Conservation (phyloP, 2,329 filamentous ascomycete species). For the Cytospora piceicola region DNA sequence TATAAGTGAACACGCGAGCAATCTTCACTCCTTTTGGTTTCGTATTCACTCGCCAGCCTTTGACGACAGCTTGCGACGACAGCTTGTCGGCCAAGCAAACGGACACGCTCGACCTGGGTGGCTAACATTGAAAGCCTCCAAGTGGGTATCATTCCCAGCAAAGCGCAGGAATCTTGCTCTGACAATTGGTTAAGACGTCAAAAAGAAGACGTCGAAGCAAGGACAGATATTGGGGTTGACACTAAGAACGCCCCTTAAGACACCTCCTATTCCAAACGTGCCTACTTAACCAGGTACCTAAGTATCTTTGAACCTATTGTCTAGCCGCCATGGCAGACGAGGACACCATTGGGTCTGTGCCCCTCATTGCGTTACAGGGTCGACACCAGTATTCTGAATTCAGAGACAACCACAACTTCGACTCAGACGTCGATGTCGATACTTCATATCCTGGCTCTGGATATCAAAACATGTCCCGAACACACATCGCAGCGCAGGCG, state of each 20-base stretch:
- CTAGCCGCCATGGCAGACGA: constrained; percentile 10
- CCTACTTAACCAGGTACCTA: background rate
- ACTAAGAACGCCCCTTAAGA: too few species aligned
- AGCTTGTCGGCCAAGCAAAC: background rate
- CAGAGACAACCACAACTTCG: constrained; percentile 12
- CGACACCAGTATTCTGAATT: constrained; percentile 21
- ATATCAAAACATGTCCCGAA: constrained; percentile 23
- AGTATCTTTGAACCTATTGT: constrained; percentile 1
- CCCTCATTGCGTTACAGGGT: constrained; percentile 25
- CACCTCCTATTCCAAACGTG: too few species aligned
- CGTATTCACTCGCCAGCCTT: background rate
- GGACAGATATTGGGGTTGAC: background rate
- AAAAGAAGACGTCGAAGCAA: background rate
- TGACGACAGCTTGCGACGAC: background rate
- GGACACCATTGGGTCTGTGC: constrained; percentile 22
- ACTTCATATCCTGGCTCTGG: constrained; percentile 19
- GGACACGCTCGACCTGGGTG: too few species aligned
- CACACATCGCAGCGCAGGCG: constrained; percentile 24
- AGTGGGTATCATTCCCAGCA: background rate
- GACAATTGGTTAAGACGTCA: background rate
- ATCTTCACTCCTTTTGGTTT: background rate
- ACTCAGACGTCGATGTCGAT: constrained; percentile 12
- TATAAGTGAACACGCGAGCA: constrained; percentile 15
- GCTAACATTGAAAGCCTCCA: background rate
- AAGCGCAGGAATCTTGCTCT: background rate